Percentiles rank a stretch among this genome's conserved stretches.
Conservation (phyloP, 768 basidiomycete species). For the Neoboletus subvelutipes region DNA sequence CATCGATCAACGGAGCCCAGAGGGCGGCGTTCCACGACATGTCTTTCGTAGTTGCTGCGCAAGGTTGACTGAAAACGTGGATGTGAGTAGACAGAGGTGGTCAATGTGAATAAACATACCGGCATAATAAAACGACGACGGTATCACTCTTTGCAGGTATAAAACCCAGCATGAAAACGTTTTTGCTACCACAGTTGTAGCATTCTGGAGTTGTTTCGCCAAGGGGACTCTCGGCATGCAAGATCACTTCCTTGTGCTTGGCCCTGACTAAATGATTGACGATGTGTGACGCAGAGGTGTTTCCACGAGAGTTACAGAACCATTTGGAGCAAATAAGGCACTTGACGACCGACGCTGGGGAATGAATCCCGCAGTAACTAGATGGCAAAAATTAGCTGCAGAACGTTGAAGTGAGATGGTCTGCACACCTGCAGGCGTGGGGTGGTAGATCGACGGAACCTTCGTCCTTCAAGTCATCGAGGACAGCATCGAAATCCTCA, state of each 20-base stretch:
- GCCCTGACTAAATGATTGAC: constrained; percentile 99
- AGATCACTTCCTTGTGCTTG: constrained; percentile 97
- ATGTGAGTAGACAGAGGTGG: neutral
- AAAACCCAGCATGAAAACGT: constrained; percentile 99
- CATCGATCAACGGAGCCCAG: constrained; percentile 98
- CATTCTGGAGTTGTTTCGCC: constrained; percentile 99
- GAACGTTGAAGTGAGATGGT: constrained; percentile 1
- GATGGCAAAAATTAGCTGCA: constrained; percentile 7
- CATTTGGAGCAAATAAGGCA: constrained; percentile 90
- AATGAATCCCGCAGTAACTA: constrained; percentile 98
- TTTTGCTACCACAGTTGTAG: constrained; percentile 99
- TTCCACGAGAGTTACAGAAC: constrained; percentile 99
- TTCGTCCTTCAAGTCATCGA: constrained; percentile 89
- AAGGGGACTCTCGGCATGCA: constrained; percentile 92
- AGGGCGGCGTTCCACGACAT: constrained; percentile 98
- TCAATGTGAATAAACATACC: constrained; percentile 49
- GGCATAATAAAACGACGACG: constrained; percentile 94
- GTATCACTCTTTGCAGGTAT: constrained; percentile 99
- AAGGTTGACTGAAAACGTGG: constrained; percentile 73
- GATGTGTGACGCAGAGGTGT: constrained; percentile 97
- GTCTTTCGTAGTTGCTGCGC: constrained; percentile 94
- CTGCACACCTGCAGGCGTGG: constrained; percentile 90
- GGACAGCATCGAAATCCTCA: constrained; percentile 86
- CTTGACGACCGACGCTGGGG: constrained; percentile 95
- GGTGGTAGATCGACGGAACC: constrained; percentile 75